These are phyloP conservation scores for Brassica balearica DNA, from an alignment of 441 rosid species.

Conservation along the genomic window DNA sequence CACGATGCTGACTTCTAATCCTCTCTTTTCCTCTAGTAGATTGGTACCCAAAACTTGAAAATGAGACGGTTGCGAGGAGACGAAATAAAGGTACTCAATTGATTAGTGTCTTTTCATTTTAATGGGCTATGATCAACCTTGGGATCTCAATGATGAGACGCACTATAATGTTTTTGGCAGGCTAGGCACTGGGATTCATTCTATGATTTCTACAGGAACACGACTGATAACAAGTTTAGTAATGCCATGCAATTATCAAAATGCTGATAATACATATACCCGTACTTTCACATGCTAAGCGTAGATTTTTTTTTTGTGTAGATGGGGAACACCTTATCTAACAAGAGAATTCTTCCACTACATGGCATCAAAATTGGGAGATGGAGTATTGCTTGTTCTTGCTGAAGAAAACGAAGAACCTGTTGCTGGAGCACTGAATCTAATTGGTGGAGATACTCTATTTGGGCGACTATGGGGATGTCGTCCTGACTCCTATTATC, in stretches of 20 bases:
- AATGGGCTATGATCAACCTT: slow-evolving; percentile 4
- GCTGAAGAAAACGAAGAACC: slow-evolving; percentile 91
- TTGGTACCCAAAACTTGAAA: slow-evolving; percentile 76
- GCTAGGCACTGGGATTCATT: slow-evolving; percentile 95
- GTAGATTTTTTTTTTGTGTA: slow-evolving; percentile 24
- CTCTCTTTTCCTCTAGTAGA: slow-evolving; percentile 57
- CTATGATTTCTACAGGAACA: slow-evolving; percentile 87
- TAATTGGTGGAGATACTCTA: slow-evolving; percentile 88
- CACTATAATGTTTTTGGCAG: slow-evolving; percentile 49
- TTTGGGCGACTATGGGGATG: slow-evolving; percentile 98
- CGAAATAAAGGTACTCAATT: slow-evolving; percentile 77
- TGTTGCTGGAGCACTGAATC: slow-evolving; percentile 95
- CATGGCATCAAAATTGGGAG: slow-evolving; percentile 88
- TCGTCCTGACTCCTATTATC: slow-evolving; percentile 75
- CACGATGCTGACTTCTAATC: slow-evolving; percentile 40
- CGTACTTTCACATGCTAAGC: slow-evolving; percentile 3
- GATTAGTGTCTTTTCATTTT: slow-evolving; percentile 8
- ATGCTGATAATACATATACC: slow-evolving; percentile 1
- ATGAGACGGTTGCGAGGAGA: slow-evolving; percentile 87
- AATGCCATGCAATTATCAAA: background rate
- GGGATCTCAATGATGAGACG: slow-evolving; percentile 14
- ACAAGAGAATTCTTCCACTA: slow-evolving; percentile 86
- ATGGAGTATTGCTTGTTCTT: slow-evolving; percentile 70
- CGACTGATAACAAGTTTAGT: slow-evolving; percentile 89
- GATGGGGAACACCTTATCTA: slow-evolving; percentile 97